These are phyloP conservation scores for Hibiscus mutabilis DNA, from an alignment of 345 rosid genomes.

Conservation along the genomic window DNA sequence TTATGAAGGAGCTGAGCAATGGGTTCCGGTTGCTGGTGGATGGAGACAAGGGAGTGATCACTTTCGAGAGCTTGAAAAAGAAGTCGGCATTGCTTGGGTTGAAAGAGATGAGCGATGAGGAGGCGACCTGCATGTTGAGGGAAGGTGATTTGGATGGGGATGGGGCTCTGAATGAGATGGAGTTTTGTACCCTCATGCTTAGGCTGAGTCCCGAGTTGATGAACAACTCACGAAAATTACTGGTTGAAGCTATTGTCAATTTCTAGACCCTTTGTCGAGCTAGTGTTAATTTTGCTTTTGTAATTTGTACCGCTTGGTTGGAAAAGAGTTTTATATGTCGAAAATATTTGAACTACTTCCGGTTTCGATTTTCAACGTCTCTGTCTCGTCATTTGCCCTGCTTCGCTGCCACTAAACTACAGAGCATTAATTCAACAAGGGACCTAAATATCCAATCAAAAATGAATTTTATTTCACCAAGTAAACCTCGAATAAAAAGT, in stretches of 20 bases:
- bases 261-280: not conserved
- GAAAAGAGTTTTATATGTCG: not conserved
- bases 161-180: slow-evolving; percentile 1
- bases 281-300: not conserved
- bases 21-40: slow-evolving; percentile 51
- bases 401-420: too few relatives aligned
- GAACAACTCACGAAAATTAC: slow-evolving; percentile 25
- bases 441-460: not conserved
- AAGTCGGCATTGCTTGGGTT: slow-evolving; percentile 17
- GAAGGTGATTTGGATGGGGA: slow-evolving; percentile 1
- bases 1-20: slow-evolving; percentile 48
- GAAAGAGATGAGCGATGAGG: not conserved
- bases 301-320: not conserved
- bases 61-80: slow-evolving; percentile 46
- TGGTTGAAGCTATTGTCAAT: slow-evolving; percentile 28
- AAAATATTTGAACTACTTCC: not conserved
- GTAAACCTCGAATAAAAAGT: too few relatives aligned
- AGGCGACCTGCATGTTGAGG: not conserved
- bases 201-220: slow-evolving; percentile 55
- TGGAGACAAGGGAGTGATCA: slow-evolving; percentile 36
- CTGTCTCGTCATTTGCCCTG: not conserved
- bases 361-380: not conserved
- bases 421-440: too few relatives aligned
- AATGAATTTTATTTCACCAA: not conserved
- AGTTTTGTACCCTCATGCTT: slow-evolving; percentile 25